Conservation (phyloP, 2,329 filamentous ascomycete genomes). For the Aureobasidium vineae region DNA sequence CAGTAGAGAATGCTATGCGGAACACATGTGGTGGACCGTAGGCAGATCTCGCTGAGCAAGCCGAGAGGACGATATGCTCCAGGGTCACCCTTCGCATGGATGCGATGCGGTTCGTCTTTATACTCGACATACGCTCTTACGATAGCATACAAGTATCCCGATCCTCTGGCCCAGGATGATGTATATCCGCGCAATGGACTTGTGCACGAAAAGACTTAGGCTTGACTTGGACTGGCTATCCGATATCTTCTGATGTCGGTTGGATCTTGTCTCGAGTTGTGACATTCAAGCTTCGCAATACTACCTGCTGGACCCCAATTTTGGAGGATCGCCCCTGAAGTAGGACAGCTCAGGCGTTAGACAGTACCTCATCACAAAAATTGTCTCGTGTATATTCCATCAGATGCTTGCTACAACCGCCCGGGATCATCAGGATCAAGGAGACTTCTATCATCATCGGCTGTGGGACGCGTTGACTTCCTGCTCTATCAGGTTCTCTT, state of each 20-base stretch:
- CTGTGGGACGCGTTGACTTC: no score
- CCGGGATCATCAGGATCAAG: neutral
- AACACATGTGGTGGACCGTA: neutral
- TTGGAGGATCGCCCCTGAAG: no score
- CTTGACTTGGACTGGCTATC: neutral
- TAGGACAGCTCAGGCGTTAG: neutral
- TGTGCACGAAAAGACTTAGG: neutral
- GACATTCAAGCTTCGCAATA: neutral
- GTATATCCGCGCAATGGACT: neutral
- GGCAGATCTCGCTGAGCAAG: neutral
- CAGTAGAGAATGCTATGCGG: no score
- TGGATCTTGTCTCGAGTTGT: neutral
- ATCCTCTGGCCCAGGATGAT: neutral
- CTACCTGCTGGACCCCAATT: neutral
- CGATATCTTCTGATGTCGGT: neutral
- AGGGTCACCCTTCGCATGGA: neutral
- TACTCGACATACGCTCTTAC: no score
- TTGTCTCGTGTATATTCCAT: neutral
- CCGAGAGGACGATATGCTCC: neutral
- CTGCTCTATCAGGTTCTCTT: neutral
- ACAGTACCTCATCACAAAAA: neutral
- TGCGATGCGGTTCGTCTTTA: neutral
- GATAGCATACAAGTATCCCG: neutral
- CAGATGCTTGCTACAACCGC: no score
- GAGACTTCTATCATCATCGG: neutral